These are phyloP conservation scores for Sarcocystis neurona DNA, from an alignment of 169 alveolate species.

Conservation along the genomic window DNA sequence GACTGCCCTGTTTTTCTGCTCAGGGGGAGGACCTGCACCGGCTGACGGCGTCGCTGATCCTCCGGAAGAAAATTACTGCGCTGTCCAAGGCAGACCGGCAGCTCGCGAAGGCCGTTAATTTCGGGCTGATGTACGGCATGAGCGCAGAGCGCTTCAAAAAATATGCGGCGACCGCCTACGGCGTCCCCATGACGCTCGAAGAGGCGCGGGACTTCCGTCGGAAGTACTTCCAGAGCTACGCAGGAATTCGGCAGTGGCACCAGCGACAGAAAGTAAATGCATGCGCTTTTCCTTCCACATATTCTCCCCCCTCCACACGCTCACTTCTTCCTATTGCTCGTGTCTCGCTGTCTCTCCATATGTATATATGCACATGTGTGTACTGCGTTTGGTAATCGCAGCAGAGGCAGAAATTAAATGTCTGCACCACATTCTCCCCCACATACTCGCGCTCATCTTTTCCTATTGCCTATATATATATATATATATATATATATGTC, in stretches of 20 bases:
- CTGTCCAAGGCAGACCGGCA: slow-evolving; percentile 85
- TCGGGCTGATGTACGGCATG: slow-evolving; percentile 87
- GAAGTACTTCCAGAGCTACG: slow-evolving; percentile 78
- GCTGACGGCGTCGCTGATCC: slow-evolving; percentile 60
- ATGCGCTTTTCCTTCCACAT: no score
- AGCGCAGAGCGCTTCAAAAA: slow-evolving; percentile 76
- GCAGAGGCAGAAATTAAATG: no score
- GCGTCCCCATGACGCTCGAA: slow-evolving; percentile 71
- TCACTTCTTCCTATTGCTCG: neutral
- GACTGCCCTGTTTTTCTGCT: neutral
- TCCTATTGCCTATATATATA: no score
- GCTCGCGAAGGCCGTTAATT: slow-evolving; percentile 87
- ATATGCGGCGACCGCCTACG: slow-evolving; percentile 82
- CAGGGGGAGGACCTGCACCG: slow-evolving; percentile 62
- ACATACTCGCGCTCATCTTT: no score
- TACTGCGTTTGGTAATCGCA: no score
- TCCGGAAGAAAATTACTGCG: slow-evolving; percentile 58
- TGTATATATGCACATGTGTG: no score
- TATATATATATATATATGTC: no score
- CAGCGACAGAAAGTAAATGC: slow-evolving; percentile 76
- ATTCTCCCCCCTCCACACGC: no score
- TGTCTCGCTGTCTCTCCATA: slow-evolving; percentile 35
- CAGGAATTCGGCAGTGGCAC: slow-evolving; percentile 83
- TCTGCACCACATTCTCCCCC: no score
- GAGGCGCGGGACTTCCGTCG: slow-evolving; percentile 78